Base-by-base conservation (phyloP, 768 basidiomycete species). In the Termitomyces sp. region DNA sequence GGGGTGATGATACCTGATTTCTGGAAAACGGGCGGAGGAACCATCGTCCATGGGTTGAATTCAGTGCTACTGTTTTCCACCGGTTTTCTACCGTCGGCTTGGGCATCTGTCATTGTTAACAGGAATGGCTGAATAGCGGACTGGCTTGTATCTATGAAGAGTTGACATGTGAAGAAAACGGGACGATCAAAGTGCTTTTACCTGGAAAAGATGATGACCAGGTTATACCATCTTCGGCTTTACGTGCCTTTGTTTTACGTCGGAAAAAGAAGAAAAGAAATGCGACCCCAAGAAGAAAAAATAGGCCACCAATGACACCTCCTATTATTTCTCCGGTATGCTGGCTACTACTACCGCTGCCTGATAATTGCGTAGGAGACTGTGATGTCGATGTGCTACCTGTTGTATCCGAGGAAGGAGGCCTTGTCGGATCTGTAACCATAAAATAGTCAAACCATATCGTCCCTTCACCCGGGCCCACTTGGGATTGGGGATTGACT, bases 361-460 rank as follows among this genome's bases (percentile, higher is more conserved):
- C 39, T 39, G 58, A 59, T 63, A 12, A 31, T 48, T 1, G 15
- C 34, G 39, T 41, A 18, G 53, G 54, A 8, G 55, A 55, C 20
- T 46, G 48, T 12, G 66, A 57, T 20, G 54, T n/a, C n/a, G 3
- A n/a, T 3, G 3, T 20, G n/a, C 3, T 9, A n/a, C 56, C n/a
- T 5, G 66, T 54, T 20, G 50, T 24, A 18, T 59, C 34, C 31
- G 55, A 22, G 9, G 65, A 58, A 20, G 63, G 56, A 22, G 63
- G 39, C 37, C 66, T 65, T 31, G 66, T 67, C 6, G 69, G 66
- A 54, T 71, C 67, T 7, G 58, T 65, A 2, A 72, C 70, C 13
- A 66, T 56, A 56, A 78, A 78, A 58, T 74, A 76, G 49, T 78
- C 76, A 58, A 76, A 76, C 76, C 76, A 76, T 22, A 78, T 66